Evolutionary conservation across 2,329 filamentous ascomycete species (phyloP), one percentile per base, ranked within the genome.

Genomic region (Cordyceps pruinosa): DNA sequence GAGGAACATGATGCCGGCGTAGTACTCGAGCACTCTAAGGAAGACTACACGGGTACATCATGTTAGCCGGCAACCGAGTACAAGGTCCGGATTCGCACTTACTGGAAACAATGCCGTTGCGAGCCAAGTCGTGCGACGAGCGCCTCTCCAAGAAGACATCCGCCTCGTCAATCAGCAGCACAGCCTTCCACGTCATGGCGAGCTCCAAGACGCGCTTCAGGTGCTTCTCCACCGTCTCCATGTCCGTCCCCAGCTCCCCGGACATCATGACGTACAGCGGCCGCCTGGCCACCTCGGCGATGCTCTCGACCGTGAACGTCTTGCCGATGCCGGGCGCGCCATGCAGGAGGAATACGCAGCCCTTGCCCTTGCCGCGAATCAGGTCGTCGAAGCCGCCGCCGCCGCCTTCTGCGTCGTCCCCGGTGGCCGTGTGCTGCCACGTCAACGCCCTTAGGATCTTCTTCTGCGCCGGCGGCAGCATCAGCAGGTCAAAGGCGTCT

Each of bases 21-120:
- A 71, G 54, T 71, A 72, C 45, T 71, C 70, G 3, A 73, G 61
- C 0, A 68, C 64, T 7, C 71, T 66, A 5, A 73, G 60, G 44
- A 74, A 72, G 0, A 72, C 70, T 28, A n/a, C n/a, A n/a, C n/a
- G n/a, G n/a, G n/a, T n/a, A n/a, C n/a, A n/a, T n/a, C n/a, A n/a
- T n/a, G n/a, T n/a, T n/a, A n/a, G n/a, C n/a, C n/a, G n/a, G n/a
- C n/a, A n/a, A n/a, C n/a, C n/a, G n/a, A n/a, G n/a, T n/a, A n/a
- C n/a, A n/a, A n/a, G n/a, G n/a, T n/a, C n/a, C n/a, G n/a, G n/a
- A n/a, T n/a, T n/a, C n/a, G n/a, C 19, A 53, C 59, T 47, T 51
- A 64, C 62, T 61, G 35, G 61, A 65, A 56, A 66, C 61, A 3
- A 65, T 56, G 2, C 61, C 62, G 25, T 69, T 68, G 3, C 66